Conservation (phyloP, 2,329 filamentous ascomycete genomes). For the Claviceps capensis region DNA sequence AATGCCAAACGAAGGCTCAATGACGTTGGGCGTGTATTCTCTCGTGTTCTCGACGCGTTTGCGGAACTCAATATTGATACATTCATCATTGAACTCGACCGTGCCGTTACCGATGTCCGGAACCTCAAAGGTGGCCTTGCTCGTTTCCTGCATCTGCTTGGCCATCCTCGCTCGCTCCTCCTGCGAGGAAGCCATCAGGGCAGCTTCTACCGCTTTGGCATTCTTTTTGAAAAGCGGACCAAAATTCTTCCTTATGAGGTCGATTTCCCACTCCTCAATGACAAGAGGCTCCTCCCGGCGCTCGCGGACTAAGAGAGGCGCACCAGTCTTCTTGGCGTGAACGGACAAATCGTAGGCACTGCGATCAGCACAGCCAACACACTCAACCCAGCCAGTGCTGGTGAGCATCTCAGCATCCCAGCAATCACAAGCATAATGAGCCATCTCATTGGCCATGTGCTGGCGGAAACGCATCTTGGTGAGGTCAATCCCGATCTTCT, state of each 20-base stretch:
- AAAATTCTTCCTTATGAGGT: slow-evolving; percentile 90
- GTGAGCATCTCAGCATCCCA: slow-evolving; percentile 94
- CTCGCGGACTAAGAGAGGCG: slow-evolving; percentile 74
- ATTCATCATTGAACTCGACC: slow-evolving; percentile 65
- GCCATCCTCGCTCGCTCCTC: slow-evolving; percentile 69
- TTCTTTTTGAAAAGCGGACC: slow-evolving; percentile 94
- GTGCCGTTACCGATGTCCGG: slow-evolving; percentile 52
- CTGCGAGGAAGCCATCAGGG: slow-evolving; percentile 62
- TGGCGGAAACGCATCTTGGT: slow-evolving; percentile 90
- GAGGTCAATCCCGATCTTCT: slow-evolving; percentile 76
- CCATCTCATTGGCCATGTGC: slow-evolving; percentile 70
- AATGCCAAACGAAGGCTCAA: slow-evolving; percentile 96
- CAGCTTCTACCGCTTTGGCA: slow-evolving; percentile 70
- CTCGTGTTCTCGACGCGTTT: slow-evolving; percentile 71
- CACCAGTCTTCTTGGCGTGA: slow-evolving; percentile 84
- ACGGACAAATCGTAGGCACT: slow-evolving; percentile 90
- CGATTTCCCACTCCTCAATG: slow-evolving; percentile 77
- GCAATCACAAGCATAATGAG: slow-evolving; percentile 93
- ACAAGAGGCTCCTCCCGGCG: slow-evolving; percentile 62
- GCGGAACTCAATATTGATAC: slow-evolving; percentile 72
- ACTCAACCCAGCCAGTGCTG: slow-evolving; percentile 95
- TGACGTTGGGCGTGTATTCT: slow-evolving; percentile 90
- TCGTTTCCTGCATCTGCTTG: slow-evolving; percentile 56
- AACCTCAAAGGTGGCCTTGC: slow-evolving; percentile 67
- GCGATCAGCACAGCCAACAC: slow-evolving; percentile 89